Conservation (phyloP, 1,139 yeast genomes). For the Nakaseomyces kungkrabaensis region DNA sequence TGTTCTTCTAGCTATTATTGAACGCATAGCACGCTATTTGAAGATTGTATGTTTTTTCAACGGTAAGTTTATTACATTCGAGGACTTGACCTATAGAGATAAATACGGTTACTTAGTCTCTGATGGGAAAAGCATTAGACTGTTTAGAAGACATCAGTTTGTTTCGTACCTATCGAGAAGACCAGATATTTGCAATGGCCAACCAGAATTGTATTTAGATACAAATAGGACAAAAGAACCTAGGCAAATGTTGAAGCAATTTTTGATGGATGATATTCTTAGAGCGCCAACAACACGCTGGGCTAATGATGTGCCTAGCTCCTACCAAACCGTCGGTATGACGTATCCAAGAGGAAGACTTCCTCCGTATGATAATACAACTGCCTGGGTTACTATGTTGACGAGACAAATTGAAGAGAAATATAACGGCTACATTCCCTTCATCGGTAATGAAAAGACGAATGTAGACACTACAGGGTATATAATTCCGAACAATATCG, state of each 20-base stretch:
- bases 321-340: not conserved
- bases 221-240: not conserved
- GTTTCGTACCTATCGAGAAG: conserved; percentile 12
- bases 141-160: conserved; percentile 7
- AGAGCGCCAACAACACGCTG: not conserved
- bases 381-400: not conserved
- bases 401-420: not conserved
- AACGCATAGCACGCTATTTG: conserved; percentile 13
- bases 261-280: not conserved
- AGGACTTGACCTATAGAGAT: conserved; percentile 10
- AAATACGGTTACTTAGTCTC: conserved; percentile 16
- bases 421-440: not conserved
- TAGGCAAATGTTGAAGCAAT: not conserved
- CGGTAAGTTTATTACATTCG: conserved; percentile 16
- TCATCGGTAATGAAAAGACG: not conserved
- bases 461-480: not conserved
- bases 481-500: not conserved
- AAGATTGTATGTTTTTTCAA: conserved; percentile 14
- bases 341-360: not conserved
- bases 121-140: not conserved
- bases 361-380: not conserved
- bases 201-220: conserved; percentile 8
- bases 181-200: conserved; percentile 12
- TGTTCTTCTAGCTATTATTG: conserved; percentile 19
- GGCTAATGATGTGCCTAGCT: not conserved